phyloP scores from a whole-genome alignment of 75 land plant species.

The Pseudotsuga menziesii region DNA sequence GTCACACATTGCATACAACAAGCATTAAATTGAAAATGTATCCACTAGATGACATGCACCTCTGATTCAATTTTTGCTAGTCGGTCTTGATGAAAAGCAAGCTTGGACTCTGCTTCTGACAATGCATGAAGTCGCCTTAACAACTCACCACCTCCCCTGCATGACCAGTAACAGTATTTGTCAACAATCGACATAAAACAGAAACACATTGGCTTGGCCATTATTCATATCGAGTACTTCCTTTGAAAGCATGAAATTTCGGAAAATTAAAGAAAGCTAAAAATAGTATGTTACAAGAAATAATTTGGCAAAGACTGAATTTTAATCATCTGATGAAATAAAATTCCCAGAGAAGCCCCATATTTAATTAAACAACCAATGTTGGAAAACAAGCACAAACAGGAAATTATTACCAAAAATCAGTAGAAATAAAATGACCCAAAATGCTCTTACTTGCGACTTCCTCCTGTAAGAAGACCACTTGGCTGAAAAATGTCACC shows the following conservation, averaged over 20 bases:
- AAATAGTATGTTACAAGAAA: neutral
- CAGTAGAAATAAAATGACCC: neutral
- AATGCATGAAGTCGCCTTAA: conserved; percentile 76
- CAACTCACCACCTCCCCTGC: conserved; percentile 93
- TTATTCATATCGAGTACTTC: too few relatives aligned
- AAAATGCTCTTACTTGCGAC: conserved; percentile 66
- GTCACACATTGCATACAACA: too few relatives aligned
- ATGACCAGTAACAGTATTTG: neutral
- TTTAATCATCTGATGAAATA: neutral
- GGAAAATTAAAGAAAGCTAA: neutral
- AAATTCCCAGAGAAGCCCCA: neutral
- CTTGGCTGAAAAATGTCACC: conserved; percentile 98
- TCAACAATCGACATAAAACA: neutral
- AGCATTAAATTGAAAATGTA: too few relatives aligned
- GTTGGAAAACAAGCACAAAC: neutral
- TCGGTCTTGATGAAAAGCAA: conserved; percentile 56
- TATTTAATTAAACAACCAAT: neutral
- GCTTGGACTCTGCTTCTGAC: conserved; percentile 72
- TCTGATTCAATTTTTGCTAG: conserved; percentile 74
- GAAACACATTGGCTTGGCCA: neutral
- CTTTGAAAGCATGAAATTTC: neutral
- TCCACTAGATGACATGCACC: conserved; percentile 20
- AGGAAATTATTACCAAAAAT: neutral
- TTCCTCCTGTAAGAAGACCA: conserved; percentile 97
- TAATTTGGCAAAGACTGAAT: neutral